Conservation (phyloP, 2,329 filamentous ascomycete genomes). For the Aspergillus sp. region DNA sequence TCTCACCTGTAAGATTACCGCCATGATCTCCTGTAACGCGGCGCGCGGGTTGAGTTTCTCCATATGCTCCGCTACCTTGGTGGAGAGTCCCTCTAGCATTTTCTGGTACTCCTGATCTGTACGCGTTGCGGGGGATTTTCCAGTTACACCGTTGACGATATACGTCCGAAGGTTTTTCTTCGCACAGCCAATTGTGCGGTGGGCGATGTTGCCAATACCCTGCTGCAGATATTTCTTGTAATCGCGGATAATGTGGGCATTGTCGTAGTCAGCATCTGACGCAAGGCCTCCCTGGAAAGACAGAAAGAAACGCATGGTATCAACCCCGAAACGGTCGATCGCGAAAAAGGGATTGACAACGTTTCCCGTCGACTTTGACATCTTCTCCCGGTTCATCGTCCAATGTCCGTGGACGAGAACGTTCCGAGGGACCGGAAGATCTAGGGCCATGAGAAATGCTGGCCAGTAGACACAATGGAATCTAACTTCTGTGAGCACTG, state of each 20-base stretch:
- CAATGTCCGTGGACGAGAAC: constrained; percentile 92
- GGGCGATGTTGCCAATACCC: constrained; percentile 77
- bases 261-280: constrained; percentile 83
- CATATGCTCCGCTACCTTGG: constrained; percentile 58
- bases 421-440: constrained; percentile 72
- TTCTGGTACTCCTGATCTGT: constrained; percentile 38
- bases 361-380: constrained; percentile 95
- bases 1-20: constrained; percentile 58
- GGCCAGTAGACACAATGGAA: constrained; percentile 99
- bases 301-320: constrained; percentile 87
- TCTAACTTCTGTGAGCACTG: constrained; percentile 26
- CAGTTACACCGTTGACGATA: constrained; percentile 45
- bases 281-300: constrained; percentile 74
- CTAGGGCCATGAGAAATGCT: constrained; percentile 85
- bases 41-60: constrained; percentile 61
- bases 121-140: constrained; percentile 27
- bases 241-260: constrained; percentile 68
- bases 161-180: constrained; percentile 67
- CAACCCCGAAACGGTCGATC: constrained; percentile 81
- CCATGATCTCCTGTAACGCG: constrained; percentile 66
- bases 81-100: constrained; percentile 43
- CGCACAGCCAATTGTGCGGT: constrained; percentile 67
- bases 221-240: constrained; percentile 79
- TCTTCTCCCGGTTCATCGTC: constrained; percentile 88
- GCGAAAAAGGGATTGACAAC: constrained; percentile 94